Evolutionary conservation across 1,284 basidiomycete genomes (phyloP).

Genomic region (Cutaneotrichosporon cyanovorans): DNA sequence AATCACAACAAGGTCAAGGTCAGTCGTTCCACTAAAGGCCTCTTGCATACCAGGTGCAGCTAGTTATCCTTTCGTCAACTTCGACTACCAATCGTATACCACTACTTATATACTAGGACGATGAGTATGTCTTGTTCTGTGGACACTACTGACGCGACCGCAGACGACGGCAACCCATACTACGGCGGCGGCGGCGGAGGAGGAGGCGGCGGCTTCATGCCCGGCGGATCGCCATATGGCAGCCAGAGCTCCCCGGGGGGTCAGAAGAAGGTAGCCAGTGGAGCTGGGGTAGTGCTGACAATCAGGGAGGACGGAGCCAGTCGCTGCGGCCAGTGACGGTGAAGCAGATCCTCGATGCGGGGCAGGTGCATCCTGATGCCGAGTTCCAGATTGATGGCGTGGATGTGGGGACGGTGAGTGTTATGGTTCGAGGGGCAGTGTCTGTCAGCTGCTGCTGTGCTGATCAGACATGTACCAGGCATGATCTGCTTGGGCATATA

Average conservation of each 20-base stretch:
- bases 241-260: constrained; percentile 36
- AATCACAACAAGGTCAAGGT: no score
- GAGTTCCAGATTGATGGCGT: constrained; percentile 76
- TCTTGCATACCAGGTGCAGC: no score
- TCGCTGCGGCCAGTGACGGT: constrained; percentile 80
- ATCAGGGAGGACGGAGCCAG: constrained; percentile 46
- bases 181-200: constrained; percentile 31
- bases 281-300: constrained; percentile 1
- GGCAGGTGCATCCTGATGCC: constrained; percentile 76
- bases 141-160: no score
- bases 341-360: constrained; percentile 67
- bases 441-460: no score
- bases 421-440: neutral
- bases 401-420: constrained; percentile 54
- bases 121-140: no score
- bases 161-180: constrained; percentile 41
- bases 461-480: no score
- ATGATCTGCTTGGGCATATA: no score
- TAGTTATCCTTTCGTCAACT: no score
- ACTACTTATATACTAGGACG: no score
- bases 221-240: constrained; percentile 31
- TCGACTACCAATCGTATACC: no score
- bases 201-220: constrained; percentile 29
- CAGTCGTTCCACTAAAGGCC: no score
- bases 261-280: constrained; percentile 19